A percentile compares a stretch with the other conserved stretches of the same genome.
Conservation (phyloP, 768 basidiomycete genomes). For the Cyclocybe cylindracea region DNA sequence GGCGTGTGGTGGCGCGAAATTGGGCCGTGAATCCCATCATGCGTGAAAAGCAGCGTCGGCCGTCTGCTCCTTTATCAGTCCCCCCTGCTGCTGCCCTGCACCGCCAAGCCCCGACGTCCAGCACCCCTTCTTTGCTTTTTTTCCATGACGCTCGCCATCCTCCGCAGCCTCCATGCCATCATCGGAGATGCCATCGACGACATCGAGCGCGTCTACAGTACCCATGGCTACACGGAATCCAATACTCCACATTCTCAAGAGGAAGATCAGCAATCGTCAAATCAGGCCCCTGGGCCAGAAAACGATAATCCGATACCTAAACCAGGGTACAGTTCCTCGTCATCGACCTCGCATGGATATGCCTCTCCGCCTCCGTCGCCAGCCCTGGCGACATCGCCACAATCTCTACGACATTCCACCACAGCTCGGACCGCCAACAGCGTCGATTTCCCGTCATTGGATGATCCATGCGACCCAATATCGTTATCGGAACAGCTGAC, state of each 20-base stretch:
- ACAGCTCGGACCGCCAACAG: constrained; percentile 9
- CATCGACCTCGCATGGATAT: constrained; percentile 24
- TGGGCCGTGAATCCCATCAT: constrained; percentile 18
- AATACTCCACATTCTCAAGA: not conserved
- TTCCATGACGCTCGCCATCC: constrained; percentile 59
- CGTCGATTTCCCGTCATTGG: constrained; percentile 61
- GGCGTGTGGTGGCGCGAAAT: constrained; percentile 14
- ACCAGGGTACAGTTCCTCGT: not conserved
- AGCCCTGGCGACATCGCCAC: constrained; percentile 15
- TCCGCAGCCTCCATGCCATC: constrained; percentile 64
- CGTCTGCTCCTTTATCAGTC: constrained; percentile 5
- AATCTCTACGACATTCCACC: constrained; percentile 26
- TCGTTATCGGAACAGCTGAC: constrained; percentile 57
- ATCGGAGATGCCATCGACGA: constrained; percentile 70
- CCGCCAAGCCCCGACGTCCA: constrained; percentile 5
- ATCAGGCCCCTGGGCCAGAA: not conserved
- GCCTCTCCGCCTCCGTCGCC: constrained; percentile 35
- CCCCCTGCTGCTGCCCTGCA: not conserved
- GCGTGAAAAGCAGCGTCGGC: constrained; percentile 8
- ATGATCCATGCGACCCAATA: constrained; percentile 43
- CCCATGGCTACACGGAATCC: constrained; percentile 20
- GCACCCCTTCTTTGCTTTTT: constrained; percentile 10
- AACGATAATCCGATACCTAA: not conserved
- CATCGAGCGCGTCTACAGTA: constrained; percentile 59
- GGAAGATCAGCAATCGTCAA: constrained; percentile 15